A percentile compares a stretch with the other conserved stretches of the same genome.
These are phyloP conservation scores for Iris pallida DNA, from an alignment of 116 monocot genomes.

Conservation along the genomic window DNA sequence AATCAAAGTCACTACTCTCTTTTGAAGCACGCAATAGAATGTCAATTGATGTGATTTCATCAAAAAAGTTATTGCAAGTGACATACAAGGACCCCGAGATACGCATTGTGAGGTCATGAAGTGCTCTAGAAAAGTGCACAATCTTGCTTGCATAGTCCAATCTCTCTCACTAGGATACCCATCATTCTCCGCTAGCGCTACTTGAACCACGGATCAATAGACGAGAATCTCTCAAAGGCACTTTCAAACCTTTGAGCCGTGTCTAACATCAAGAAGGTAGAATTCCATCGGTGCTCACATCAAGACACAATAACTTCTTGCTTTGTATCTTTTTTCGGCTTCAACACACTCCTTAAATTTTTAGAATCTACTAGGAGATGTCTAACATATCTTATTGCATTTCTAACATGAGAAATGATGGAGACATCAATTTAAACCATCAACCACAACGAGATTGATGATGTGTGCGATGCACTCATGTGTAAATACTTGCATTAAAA, in stretches of 20 bases:
- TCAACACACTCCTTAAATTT: slow-evolving; percentile 9
- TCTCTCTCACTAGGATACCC: not conserved
- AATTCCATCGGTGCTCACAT: slow-evolving; percentile 1
- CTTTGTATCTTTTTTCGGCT: not conserved
- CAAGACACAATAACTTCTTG: not conserved
- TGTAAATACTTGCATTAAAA: not conserved
- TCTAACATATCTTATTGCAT: not conserved
- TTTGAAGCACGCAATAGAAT: too few relatives aligned
- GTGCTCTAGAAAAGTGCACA: not conserved
- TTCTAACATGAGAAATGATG: not conserved
- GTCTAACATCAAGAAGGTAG: not conserved
- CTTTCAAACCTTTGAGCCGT: not conserved
- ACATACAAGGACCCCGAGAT: not conserved
- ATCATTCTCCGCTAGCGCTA: not conserved
- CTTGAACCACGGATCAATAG: not conserved
- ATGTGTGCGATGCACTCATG: not conserved
- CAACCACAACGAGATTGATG: too few relatives aligned
- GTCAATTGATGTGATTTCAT: not conserved
- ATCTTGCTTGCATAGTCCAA: not conserved
- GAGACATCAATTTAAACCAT: not conserved
- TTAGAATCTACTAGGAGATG: not conserved
- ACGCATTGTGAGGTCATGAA: not conserved
- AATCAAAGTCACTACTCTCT: too few relatives aligned
- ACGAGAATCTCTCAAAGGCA: not conserved
- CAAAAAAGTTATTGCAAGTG: not conserved